Evolutionary conservation across 345 rosid species (phyloP).

Genomic region (Camelina hispida): DNA sequence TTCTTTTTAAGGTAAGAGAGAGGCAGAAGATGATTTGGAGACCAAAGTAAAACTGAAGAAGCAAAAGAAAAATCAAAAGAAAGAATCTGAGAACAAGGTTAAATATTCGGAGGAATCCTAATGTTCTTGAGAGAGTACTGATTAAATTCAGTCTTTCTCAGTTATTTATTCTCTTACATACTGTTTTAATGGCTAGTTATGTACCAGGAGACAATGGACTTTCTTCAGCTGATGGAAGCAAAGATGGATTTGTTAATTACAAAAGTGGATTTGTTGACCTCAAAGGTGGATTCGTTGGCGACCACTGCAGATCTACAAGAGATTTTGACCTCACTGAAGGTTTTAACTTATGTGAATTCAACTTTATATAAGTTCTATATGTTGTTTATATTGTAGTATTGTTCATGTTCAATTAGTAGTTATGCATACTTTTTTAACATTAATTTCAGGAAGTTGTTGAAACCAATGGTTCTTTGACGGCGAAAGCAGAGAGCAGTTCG

Average conservation of each 20-base stretch:
- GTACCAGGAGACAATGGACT: neutral
- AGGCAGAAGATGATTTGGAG: neutral
- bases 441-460: too few species aligned
- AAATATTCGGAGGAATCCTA: too few species aligned
- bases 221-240: neutral
- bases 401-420: neutral
- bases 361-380: too few species aligned
- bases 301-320: neutral
- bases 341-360: too few species aligned
- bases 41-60: neutral
- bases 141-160: too few species aligned
- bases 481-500: too few species aligned
- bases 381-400: neutral
- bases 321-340: neutral
- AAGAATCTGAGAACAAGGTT: neutral
- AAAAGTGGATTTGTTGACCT: neutral
- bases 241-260: neutral
- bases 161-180: neutral
- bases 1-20: neutral
- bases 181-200: too few species aligned
- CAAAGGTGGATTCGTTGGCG: neutral
- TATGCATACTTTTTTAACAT: too few species aligned
- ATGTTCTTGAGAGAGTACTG: too few species aligned
- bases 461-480: too few species aligned
- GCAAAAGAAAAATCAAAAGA: neutral